Evolutionary conservation across 129 eudicot species (phyloP).

Genomic region (Escallonia herrerae): DNA sequence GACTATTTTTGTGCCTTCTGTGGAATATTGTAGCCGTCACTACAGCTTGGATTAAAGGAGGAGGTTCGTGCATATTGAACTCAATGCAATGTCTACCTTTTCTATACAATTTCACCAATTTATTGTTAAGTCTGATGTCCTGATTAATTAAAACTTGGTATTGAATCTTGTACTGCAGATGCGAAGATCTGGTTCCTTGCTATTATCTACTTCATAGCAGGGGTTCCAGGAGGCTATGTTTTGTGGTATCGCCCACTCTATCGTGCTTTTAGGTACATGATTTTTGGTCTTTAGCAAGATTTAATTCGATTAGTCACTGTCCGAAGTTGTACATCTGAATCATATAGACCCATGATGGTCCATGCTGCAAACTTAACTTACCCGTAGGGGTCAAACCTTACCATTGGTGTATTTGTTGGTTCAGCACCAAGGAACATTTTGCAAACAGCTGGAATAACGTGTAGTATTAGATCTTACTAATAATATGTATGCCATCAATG

Average conservation of each 20-base stretch:
- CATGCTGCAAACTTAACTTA: background rate
- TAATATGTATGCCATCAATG: no score
- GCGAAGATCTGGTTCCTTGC: constrained; percentile 71
- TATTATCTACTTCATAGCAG: constrained; percentile 67
- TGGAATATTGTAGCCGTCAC: constrained; percentile 91
- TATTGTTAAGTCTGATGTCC: background rate
- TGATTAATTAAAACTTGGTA: constrained; percentile 4
- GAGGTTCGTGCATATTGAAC: constrained; percentile 54
- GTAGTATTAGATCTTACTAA: no score
- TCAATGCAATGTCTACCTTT: background rate
- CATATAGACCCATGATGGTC: background rate
- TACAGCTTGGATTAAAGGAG: constrained; percentile 83
- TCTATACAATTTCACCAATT: constrained; percentile 1
- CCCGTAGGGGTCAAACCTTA: background rate
- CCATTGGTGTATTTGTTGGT: background rate
- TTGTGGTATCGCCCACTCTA: constrained; percentile 87
- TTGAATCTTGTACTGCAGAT: constrained; percentile 27
- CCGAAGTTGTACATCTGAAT: background rate
- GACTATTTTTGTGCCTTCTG: constrained; percentile 55
- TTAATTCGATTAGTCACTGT: background rate
- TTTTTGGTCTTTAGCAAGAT: constrained; percentile 3
- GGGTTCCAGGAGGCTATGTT: constrained; percentile 71
- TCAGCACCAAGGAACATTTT: background rate
- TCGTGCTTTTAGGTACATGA: constrained; percentile 66
- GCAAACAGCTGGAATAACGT: background rate